Percentiles rank a stretch among this genome's conserved stretches.
Conservation (phyloP, 2,329 filamentous ascomycete genomes). For the Neopestalotiopsis rosae region DNA sequence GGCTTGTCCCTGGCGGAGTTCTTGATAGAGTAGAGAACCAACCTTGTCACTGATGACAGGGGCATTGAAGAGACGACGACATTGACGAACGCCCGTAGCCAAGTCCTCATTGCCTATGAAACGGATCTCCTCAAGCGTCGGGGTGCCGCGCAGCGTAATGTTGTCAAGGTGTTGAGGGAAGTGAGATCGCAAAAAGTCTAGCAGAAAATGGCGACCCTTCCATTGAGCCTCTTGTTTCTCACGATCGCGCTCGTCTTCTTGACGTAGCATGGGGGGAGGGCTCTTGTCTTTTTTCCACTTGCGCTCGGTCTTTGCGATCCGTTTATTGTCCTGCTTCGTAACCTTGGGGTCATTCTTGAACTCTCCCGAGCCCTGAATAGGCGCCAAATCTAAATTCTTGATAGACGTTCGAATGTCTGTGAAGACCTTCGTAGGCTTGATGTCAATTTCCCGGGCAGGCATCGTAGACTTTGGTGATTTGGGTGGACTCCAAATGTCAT, state of each 20-base stretch:
- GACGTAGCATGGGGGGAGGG: not conserved
- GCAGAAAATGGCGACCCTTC: conserved; percentile 24
- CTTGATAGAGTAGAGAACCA: conserved; percentile 25
- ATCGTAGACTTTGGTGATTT: not conserved
- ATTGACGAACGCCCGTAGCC: conserved; percentile 21
- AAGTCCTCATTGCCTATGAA: conserved; percentile 29
- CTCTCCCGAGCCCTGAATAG: conserved; percentile 17
- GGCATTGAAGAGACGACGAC: conserved; percentile 28
- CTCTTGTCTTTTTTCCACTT: conserved; percentile 13
- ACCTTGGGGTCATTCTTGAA: conserved; percentile 19
- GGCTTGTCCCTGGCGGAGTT: conserved; percentile 24
- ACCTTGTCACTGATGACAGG: conserved; percentile 28
- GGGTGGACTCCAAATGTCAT: conserved; percentile 6
- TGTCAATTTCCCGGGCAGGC: too few species aligned
- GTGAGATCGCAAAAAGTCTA: conserved; percentile 24
- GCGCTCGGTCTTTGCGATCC: conserved; percentile 12
- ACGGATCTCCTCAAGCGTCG: conserved; percentile 28
- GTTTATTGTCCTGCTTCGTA: conserved; percentile 18
- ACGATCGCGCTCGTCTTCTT: conserved; percentile 10
- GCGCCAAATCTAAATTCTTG: conserved; percentile 4
- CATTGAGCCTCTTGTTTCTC: conserved; percentile 9
- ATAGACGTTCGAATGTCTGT: conserved; percentile 21
- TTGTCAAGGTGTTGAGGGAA: conserved; percentile 23
- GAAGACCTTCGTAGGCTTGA: not conserved
- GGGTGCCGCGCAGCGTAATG: conserved; percentile 20